These are phyloP conservation scores for Macroventuria anomochaeta DNA, from an alignment of 2,329 filamentous ascomycete species.

Conservation along the genomic window DNA sequence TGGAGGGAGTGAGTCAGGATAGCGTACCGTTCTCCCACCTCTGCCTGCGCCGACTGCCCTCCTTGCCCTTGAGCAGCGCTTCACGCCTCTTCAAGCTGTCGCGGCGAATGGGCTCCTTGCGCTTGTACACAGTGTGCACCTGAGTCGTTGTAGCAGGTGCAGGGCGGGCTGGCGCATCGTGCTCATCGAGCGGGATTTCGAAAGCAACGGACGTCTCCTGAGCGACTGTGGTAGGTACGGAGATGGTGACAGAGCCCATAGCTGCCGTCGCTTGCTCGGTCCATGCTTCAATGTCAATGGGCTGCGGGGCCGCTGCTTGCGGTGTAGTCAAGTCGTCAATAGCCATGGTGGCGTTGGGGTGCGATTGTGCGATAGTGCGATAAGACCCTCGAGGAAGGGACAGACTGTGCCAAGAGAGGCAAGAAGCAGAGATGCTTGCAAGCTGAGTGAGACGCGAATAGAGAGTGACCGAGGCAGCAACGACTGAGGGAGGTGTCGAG, in stretches of 20 bases:
- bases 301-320: constrained; percentile 32
- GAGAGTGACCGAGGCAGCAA: constrained; percentile 10
- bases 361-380: constrained; percentile 10
- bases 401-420: not conserved
- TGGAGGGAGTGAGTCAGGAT: constrained; percentile 4
- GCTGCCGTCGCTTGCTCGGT: constrained; percentile 55
- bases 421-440: not conserved
- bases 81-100: constrained; percentile 74
- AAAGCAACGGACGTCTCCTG: constrained; percentile 68
- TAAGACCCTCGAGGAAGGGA: not conserved
- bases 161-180: constrained; percentile 47
- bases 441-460: not conserved
- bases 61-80: constrained; percentile 83
- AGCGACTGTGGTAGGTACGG: constrained; percentile 34
- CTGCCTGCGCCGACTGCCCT: constrained; percentile 83
- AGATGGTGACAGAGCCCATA: constrained; percentile 51
- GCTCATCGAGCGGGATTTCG: constrained; percentile 75
- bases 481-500: constrained; percentile 14
- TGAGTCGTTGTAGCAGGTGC: constrained; percentile 46
- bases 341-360: constrained; percentile 40
- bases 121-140: constrained; percentile 56
- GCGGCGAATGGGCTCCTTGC: constrained; percentile 63
- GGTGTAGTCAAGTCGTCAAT: constrained; percentile 36
- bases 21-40: constrained; percentile 89
- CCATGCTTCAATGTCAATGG: constrained; percentile 57